phyloP scores from a whole-genome alignment of 2,329 filamentous ascomycete species.

The Paecilomyces variotii region DNA sequence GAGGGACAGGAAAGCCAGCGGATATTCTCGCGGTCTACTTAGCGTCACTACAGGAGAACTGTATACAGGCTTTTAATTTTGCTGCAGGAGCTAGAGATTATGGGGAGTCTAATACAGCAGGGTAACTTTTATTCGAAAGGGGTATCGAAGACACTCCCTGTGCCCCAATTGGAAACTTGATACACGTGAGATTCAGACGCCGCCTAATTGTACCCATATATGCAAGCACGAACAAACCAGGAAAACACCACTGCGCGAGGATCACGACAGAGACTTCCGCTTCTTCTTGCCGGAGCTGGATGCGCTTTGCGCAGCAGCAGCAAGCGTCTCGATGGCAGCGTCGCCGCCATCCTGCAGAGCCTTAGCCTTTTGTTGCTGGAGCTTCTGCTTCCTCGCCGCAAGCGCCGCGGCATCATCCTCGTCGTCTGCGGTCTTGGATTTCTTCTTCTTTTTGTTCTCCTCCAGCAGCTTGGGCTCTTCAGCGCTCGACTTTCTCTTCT shows the following conservation, averaged over 20 bases:
- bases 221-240: slow-evolving; percentile 12
- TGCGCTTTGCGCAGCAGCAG: slow-evolving; percentile 10
- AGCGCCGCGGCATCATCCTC: slow-evolving; percentile 28
- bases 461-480: slow-evolving; percentile 24
- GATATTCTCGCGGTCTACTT: not conserved
- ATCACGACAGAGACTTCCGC: slow-evolving; percentile 31
- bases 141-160: slow-evolving; percentile 18
- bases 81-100: not conserved
- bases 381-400: slow-evolving; percentile 39
- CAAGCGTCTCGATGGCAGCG: slow-evolving; percentile 16
- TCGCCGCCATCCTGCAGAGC: slow-evolving; percentile 37
- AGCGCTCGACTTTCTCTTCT: slow-evolving; percentile 43
- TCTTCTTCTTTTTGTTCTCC: slow-evolving; percentile 33
- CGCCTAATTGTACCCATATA: slow-evolving; percentile 20
- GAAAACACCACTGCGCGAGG: slow-evolving; percentile 20
- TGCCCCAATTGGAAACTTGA: slow-evolving; percentile 15
- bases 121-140: slow-evolving; percentile 14
- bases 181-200: slow-evolving; percentile 26
- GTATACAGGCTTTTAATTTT: not conserved
- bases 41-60: not conserved
- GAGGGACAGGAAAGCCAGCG: not conserved
- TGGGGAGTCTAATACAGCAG: not conserved
- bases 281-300: slow-evolving; percentile 25
- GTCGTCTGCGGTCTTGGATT: slow-evolving; percentile 31
- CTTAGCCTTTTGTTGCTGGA: slow-evolving; percentile 43